Evolutionary conservation across 78 protist species (phyloP), one percentile per base, ranked within the genome.

Genomic region (Dictyostelium firmibasis): DNA sequence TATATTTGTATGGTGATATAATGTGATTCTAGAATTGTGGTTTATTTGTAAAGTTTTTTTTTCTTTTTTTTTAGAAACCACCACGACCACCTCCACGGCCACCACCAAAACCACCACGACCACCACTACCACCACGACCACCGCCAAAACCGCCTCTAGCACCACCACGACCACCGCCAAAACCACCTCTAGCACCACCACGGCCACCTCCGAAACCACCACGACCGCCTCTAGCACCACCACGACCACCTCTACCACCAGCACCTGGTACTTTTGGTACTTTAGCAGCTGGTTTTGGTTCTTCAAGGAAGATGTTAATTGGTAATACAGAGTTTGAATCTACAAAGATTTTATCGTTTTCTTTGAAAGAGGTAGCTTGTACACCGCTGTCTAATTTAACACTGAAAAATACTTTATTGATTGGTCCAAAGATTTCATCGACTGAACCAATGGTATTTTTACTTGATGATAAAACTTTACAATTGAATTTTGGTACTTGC

Each of bases 381-480:
- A 92, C 70, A 82, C 96, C 96, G 1, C 20, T 27, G 14, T 83
- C 89, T 77, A 86, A 86, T 86, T 92, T 92, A 60, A 92, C 96
- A 29, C 81, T 85, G 57, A 92, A 92, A 72, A 25, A 85, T 50
- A 75, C 86, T 77, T 92, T 67, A 36, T 92, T 36, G 86, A 76
- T 77, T 85, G 96, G 92, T 23, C 96, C 96, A 14, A 92, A 92
- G 27, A 92, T 92, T 82, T 92, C 96, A 64, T 77, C 85, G 20
- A 84, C 79, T 20, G 69, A 6, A 77, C 96, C 96, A n/a, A 92
- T 60, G 11, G 77, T 5, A 31, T 76, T 76, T 35, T 77, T 50
- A 16, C 35, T 77, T 20, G 43, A 5, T 3, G 67, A 75, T 81
- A 81, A 78, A 7, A 83, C 96, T 43, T 85, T 78, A 84, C 84